These are phyloP conservation scores for Mortierella polycephala DNA, from an alignment of 371 early-diverging fungal species.

Conservation along the genomic window DNA sequence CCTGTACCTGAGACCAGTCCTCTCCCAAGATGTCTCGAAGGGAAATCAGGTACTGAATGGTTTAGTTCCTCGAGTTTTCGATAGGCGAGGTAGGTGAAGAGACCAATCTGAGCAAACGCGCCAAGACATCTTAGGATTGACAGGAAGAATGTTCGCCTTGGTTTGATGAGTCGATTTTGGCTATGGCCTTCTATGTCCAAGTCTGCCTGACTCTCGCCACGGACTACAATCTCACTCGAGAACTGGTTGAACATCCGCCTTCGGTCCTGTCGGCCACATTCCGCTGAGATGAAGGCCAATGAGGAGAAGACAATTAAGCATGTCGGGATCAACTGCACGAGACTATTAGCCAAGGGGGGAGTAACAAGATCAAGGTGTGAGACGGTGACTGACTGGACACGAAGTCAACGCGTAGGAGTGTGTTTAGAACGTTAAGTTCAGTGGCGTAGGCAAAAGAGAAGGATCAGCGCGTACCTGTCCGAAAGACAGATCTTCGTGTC, in stretches of 20 bases:
- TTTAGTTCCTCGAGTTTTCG: constrained; percentile 26
- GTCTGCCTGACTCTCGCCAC: constrained; percentile 35
- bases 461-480: constrained; percentile 23
- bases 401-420: background rate
- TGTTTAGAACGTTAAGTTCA: no score
- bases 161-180: constrained; percentile 36
- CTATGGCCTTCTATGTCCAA: constrained; percentile 20
- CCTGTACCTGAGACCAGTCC: background rate
- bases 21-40: background rate
- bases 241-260: constrained; percentile 46
- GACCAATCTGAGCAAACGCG: constrained; percentile 39
- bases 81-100: constrained; percentile 35
- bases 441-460: background rate
- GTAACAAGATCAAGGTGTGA: background rate
- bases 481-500: constrained; percentile 35
- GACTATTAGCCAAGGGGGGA: constrained; percentile 12
- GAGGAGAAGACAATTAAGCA: constrained; percentile 53
- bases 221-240: constrained; percentile 52
- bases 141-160: constrained; percentile 43
- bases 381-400: no score
- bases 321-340: constrained; percentile 47
- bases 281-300: constrained; percentile 46
- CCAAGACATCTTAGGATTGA: constrained; percentile 42
- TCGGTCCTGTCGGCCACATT: constrained; percentile 53
- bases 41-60: constrained; percentile 12